Conservation (phyloP, 805 yeast species). For the Nematodospora valgi region DNA sequence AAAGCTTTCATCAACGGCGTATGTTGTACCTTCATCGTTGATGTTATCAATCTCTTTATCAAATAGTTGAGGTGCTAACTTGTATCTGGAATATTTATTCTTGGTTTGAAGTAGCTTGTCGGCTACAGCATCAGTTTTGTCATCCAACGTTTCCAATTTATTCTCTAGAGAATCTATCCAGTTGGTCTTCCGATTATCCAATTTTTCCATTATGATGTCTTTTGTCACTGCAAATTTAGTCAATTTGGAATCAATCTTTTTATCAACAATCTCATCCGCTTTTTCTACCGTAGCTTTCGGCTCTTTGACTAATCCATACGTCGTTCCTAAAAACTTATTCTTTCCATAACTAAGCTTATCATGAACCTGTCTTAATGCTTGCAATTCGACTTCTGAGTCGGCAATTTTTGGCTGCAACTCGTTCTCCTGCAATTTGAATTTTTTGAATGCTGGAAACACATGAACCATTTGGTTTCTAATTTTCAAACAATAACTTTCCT, state of each 20-base stretch:
- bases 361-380: conserved; percentile 21
- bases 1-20: not conserved
- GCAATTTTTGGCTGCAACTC: not conserved
- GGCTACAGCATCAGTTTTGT: conserved; percentile 7
- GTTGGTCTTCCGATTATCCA: conserved; percentile 12
- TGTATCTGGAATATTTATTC: conserved; percentile 1
- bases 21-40: not conserved
- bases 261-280: conserved; percentile 18
- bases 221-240: conserved; percentile 6
- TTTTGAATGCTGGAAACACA: conserved; percentile 18
- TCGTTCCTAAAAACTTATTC: conserved; percentile 15
- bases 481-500: conserved; percentile 37
- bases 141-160: conserved; percentile 12
- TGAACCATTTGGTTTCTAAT: conserved; percentile 24
- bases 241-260: conserved; percentile 10
- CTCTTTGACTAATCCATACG: conserved; percentile 18
- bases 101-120: conserved; percentile 7
- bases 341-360: conserved; percentile 13
- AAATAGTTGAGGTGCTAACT: conserved; percentile 8
- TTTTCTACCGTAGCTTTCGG: conserved; percentile 18
- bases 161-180: conserved; percentile 7
- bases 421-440: not conserved
- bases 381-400: conserved; percentile 12
- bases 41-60: conserved; percentile 4
- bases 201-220: conserved; percentile 12